Evolutionary conservation across 1,284 basidiomycete genomes (phyloP).

Genomic region (Agroathelia rolfsii): DNA sequence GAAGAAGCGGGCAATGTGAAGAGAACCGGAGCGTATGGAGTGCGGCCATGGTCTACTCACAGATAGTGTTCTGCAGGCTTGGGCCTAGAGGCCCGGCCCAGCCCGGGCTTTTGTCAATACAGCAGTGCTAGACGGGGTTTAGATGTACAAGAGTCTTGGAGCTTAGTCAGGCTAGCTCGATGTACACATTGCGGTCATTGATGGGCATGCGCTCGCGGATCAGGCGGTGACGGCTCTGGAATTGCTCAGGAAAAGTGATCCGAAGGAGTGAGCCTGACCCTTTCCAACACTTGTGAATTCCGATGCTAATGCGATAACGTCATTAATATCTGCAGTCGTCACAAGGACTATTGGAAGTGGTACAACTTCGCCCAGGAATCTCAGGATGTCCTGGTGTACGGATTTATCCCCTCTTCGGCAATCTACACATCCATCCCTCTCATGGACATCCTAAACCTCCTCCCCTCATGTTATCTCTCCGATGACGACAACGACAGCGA

Average conservation of each 20-base stretch:
- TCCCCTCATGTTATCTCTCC: too few relatives aligned
- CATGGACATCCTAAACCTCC: conserved; percentile 45
- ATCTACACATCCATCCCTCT: conserved; percentile 62
- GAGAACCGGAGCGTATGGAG: too few relatives aligned
- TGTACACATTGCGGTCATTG: conserved; percentile 67
- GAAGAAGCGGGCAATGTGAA: too few relatives aligned
- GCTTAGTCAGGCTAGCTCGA: too few relatives aligned
- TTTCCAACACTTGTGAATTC: conserved; percentile 2
- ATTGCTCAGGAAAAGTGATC: conserved; percentile 38
- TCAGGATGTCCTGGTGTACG: conserved; percentile 63
- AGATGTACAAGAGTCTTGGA: too few relatives aligned
- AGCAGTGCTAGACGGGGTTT: too few relatives aligned
- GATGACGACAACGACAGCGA: too few relatives aligned
- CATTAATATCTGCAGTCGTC: conserved; percentile 33
- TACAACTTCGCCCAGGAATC: conserved; percentile 62
- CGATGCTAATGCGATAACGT: conserved; percentile 5
- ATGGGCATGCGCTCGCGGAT: conserved; percentile 45
- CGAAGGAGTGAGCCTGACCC: conserved; percentile 40
- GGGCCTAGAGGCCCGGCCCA: too few relatives aligned
- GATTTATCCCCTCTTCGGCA: conserved; percentile 51
- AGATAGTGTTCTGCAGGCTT: too few relatives aligned
- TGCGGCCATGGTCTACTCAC: too few relatives aligned
- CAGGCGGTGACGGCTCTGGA: conserved; percentile 56
- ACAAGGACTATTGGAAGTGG: conserved; percentile 63
- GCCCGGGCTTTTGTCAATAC: too few relatives aligned